Evolutionary conservation across 345 rosid species (phyloP).

Genomic region (Fremontodendron californicum): DNA sequence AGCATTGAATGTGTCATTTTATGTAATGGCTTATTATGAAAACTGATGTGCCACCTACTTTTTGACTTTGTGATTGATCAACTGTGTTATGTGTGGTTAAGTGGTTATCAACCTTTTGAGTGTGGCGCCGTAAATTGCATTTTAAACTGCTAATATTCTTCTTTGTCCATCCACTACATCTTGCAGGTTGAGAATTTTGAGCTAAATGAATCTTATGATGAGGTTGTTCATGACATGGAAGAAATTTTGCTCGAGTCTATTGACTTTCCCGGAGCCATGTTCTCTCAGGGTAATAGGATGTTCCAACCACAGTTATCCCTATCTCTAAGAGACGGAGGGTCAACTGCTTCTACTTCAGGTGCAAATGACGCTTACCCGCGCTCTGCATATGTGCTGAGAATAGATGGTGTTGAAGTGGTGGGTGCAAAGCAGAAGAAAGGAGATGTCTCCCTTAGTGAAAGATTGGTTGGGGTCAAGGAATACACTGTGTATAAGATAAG

Average conservation of each 20-base stretch:
- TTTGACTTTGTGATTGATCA: background rate
- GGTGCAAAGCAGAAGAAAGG: conserved; percentile 95
- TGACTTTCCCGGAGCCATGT: conserved; percentile 65
- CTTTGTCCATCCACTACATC: conserved; percentile 14
- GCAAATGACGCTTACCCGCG: conserved; percentile 38
- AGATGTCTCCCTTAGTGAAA: conserved; percentile 86
- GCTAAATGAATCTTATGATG: conserved; percentile 62
- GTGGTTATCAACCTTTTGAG: conserved; percentile 6
- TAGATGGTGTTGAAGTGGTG: conserved; percentile 78
- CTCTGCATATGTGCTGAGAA: conserved; percentile 35
- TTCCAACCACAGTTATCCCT: conserved; percentile 46
- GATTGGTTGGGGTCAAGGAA: conserved; percentile 93
- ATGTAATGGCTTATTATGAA: background rate
- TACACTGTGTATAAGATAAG: conserved; percentile 76
- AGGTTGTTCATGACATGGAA: conserved; percentile 95
- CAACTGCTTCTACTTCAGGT: conserved; percentile 71
- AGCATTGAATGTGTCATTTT: background rate
- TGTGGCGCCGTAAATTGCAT: conserved; percentile 4
- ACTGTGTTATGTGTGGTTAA: background rate
- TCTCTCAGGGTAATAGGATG: conserved; percentile 46
- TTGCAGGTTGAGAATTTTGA: conserved; percentile 59
- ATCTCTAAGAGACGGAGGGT: conserved; percentile 71
- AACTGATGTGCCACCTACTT: background rate
- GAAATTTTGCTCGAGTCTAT: conserved; percentile 78
- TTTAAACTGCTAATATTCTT: conserved; percentile 24